Evolutionary conservation across 495 filamentous ascomycete genomes (phyloP).

Genomic region (Daldinia bambusicola): DNA sequence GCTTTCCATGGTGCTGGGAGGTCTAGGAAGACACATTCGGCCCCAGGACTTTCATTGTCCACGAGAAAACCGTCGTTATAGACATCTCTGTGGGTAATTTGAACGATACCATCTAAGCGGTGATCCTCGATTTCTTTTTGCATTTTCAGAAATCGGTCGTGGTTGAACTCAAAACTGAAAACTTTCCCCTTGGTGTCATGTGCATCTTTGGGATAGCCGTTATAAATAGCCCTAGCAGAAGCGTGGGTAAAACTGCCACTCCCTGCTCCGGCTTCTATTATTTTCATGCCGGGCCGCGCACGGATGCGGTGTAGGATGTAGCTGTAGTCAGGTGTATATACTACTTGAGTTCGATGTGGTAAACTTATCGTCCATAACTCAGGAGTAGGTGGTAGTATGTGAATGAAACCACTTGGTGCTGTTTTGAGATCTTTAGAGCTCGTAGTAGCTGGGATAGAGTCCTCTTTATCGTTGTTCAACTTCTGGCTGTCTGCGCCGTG

Average conservation of each 20-base stretch:
- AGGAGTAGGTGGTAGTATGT: conserved; percentile 89
- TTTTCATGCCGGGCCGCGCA: conserved; percentile 76
- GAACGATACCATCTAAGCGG: conserved; percentile 74
- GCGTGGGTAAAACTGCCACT: conserved; percentile 97
- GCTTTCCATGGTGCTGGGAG: conserved; percentile 94
- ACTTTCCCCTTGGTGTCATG: conserved; percentile 72
- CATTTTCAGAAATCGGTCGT: conserved; percentile 76
- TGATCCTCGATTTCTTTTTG: conserved; percentile 78
- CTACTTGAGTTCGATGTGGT: conserved; percentile 95
- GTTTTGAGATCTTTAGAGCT: conserved; percentile 55
- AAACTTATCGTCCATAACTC: conserved; percentile 92
- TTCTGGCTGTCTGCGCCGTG: conserved; percentile 44
- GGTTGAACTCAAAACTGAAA: conserved; percentile 94
- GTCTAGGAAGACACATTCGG: conserved; percentile 88
- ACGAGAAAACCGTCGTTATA: conserved; percentile 86
- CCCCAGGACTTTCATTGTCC: conserved; percentile 67
- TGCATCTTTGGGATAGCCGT: conserved; percentile 68
- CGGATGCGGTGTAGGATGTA: conserved; percentile 90
- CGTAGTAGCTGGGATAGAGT: conserved; percentile 32
- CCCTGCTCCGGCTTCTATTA: conserved; percentile 95
- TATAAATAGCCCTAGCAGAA: conserved; percentile 85
- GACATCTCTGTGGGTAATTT: conserved; percentile 91
- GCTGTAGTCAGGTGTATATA: conserved; percentile 97
- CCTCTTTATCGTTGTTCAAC: conserved; percentile 44
- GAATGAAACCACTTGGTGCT: conserved; percentile 85